Evolutionary conservation across 768 basidiomycete genomes (phyloP).

Genomic region (Psilocybe subaeruginosa): DNA sequence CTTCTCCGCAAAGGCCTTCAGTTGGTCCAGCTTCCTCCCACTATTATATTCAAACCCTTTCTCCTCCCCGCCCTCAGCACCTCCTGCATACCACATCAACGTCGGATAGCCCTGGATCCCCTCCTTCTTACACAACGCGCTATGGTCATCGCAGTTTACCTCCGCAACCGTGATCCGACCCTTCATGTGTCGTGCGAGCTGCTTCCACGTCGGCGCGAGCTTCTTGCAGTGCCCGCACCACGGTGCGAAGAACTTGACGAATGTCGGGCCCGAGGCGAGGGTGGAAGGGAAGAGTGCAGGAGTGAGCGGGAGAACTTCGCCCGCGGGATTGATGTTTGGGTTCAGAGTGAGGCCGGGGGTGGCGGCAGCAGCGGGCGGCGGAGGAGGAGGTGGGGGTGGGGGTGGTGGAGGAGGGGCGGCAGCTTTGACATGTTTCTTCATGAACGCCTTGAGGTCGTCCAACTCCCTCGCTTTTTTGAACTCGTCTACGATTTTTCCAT

Average conservation of each 20-base stretch:
- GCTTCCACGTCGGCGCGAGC: constrained; percentile 79
- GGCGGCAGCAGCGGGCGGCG: neutral
- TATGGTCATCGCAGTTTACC: constrained; percentile 86
- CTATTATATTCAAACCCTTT: constrained; percentile 72
- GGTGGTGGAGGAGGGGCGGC: constrained; percentile 12
- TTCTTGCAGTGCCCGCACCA: constrained; percentile 99
- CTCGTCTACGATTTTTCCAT: constrained; percentile 62
- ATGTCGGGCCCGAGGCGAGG: constrained; percentile 43
- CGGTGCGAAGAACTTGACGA: constrained; percentile 84
- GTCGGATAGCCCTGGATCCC: constrained; percentile 84
- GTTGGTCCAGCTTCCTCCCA: constrained; percentile 67
- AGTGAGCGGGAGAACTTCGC: constrained; percentile 40
- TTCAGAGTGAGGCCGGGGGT: constrained; percentile 13
- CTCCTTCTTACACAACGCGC: constrained; percentile 64
- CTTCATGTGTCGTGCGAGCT: constrained; percentile 73
- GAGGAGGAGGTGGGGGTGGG: neutral
- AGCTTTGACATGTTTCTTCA: constrained; percentile 43
- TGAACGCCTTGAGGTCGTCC: constrained; percentile 56
- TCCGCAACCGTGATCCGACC: constrained; percentile 78
- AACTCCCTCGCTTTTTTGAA: constrained; percentile 60
- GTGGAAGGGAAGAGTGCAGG: constrained; percentile 40
- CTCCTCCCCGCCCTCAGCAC: constrained; percentile 49
- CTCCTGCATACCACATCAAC: constrained; percentile 66
- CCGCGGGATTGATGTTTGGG: constrained; percentile 33
- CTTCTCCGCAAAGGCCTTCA: constrained; percentile 77